phyloP scores from a whole-genome alignment of 2,329 filamentous ascomycete species.

The Clarireedia hainanense region DNA sequence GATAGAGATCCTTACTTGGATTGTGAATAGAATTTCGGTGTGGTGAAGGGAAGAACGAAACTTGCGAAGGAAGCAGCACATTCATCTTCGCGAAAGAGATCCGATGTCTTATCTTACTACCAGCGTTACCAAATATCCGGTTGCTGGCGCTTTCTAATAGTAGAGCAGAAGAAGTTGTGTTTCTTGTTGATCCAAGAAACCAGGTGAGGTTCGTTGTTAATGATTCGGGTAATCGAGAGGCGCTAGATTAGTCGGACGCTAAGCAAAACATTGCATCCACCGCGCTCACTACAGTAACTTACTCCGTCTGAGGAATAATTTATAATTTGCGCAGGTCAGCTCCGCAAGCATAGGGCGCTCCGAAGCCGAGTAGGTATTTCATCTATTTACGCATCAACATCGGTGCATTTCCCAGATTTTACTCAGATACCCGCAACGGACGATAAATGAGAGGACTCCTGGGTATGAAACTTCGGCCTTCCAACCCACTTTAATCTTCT shows the following conservation, averaged over 20 bases:
- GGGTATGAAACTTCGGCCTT: no score
- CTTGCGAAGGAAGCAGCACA: conserved; percentile 49
- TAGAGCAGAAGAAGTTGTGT: not conserved
- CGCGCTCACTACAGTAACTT: not conserved
- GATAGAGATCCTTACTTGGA: conserved; percentile 44
- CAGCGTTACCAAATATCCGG: not conserved
- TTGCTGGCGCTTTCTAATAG: not conserved
- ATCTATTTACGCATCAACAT: no score
- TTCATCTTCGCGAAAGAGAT: conserved; percentile 42
- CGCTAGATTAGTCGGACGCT: not conserved
- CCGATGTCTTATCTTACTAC: not conserved
- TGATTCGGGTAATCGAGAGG: not conserved
- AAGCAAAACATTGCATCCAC: not conserved
- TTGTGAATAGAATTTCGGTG: conserved; percentile 46
- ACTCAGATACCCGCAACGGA: no score
- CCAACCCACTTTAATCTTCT: not conserved
- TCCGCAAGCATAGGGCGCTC: no score
- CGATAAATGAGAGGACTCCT: no score
- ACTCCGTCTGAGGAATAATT: not conserved
- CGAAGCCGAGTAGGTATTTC: no score
- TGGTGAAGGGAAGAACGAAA: conserved; percentile 50
- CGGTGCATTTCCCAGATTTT: no score
- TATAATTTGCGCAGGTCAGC: no score
- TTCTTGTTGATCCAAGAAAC: conserved; percentile 6
- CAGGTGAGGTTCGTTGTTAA: conserved; percentile 1